phyloP scores from a whole-genome alignment of 345 rosid species.

The Turritis glabra region DNA sequence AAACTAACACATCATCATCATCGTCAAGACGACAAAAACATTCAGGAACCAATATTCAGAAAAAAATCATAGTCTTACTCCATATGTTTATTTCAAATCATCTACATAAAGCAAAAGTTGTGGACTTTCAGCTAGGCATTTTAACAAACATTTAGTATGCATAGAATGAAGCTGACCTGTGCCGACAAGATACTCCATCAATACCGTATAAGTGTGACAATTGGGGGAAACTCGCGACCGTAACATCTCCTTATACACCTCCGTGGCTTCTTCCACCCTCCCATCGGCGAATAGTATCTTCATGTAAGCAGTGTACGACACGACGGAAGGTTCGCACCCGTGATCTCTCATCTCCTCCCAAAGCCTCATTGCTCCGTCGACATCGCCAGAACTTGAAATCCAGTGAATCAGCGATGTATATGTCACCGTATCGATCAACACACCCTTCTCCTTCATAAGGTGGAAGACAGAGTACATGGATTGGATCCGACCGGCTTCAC shows the following conservation, averaged over 20 bases:
- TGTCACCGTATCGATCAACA: conserved; percentile 66
- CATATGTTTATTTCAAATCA: background rate
- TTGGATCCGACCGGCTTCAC: conserved; percentile 77
- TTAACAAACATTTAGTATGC: conserved; percentile 45
- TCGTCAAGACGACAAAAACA: conserved; percentile 1
- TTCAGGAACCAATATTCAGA: background rate
- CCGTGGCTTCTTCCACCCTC: conserved; percentile 64
- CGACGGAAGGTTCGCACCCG: conserved; percentile 59
- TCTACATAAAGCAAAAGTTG: background rate
- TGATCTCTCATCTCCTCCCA: conserved; percentile 75
- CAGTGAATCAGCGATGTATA: conserved; percentile 83
- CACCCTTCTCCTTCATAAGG: conserved; percentile 64
- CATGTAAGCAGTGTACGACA: conserved; percentile 81
- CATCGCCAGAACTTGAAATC: conserved; percentile 67
- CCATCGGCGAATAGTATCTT: conserved; percentile 64
- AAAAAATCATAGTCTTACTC: background rate
- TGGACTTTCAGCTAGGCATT: conserved; percentile 30
- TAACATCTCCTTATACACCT: conserved; percentile 74
- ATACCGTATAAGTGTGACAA: conserved; percentile 79
- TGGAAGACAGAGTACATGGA: conserved; percentile 63
- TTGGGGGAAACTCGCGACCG: conserved; percentile 58
- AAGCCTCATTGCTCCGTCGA: conserved; percentile 57
- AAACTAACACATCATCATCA: conserved; percentile 14
- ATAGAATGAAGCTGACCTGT: conserved; percentile 47
- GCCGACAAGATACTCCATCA: conserved; percentile 73